Conservation (phyloP, 306 rosid species). For the Phaseolus lunatus region DNA sequence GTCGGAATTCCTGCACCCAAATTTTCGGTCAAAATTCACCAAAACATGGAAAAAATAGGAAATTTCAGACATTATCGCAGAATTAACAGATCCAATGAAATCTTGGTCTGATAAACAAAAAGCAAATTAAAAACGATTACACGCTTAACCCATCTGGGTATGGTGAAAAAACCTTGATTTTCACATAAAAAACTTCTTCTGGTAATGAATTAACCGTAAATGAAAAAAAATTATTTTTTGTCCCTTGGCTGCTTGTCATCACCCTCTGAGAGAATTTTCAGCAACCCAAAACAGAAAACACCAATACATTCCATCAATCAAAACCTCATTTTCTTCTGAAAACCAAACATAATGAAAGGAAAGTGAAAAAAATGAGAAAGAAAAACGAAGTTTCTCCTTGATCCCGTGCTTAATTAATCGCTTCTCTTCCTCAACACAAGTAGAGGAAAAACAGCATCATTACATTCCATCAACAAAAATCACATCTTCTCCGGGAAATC, state of each 20-base stretch:
- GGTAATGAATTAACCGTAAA: background rate
- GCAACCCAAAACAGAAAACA: background rate
- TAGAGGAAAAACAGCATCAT: background rate
- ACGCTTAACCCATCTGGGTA: slow-evolving; percentile 32
- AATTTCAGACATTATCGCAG: background rate
- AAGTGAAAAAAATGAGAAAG: background rate
- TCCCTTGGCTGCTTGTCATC: background rate
- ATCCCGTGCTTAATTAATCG: background rate
- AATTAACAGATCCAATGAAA: slow-evolving; percentile 30
- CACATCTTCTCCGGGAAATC: slow-evolving; percentile 24
- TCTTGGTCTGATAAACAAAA: background rate
- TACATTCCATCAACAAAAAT: slow-evolving; percentile 14
- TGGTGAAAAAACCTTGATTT: slow-evolving; percentile 8
- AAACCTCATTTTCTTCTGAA: background rate
- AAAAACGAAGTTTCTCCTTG: background rate
- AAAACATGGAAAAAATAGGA: background rate
- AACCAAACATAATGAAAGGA: background rate
- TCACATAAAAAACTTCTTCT: background rate
- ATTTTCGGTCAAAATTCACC: slow-evolving; percentile 31
- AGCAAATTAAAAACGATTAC: background rate
- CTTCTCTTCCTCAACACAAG: background rate
- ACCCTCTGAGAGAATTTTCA: background rate
- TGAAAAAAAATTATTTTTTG: background rate
- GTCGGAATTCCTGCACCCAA: slow-evolving; percentile 64
- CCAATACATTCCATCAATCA: background rate